Evolutionary conservation across 441 rosid species (phyloP).

Genomic region (Euphorbia celastroides): DNA sequence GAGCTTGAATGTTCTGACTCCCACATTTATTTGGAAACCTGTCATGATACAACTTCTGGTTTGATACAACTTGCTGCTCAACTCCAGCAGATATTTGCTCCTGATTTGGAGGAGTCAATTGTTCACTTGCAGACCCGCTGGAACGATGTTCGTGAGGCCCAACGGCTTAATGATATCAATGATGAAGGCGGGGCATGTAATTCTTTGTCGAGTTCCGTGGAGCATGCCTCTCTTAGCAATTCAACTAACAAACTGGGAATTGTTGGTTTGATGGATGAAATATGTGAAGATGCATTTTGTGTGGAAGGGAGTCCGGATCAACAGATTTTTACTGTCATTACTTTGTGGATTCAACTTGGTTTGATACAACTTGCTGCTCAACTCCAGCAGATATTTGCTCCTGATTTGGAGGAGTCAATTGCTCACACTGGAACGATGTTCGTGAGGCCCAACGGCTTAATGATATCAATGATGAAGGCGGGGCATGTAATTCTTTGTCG

Average conservation of each 20-base stretch:
- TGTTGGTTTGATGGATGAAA: slow-evolving; percentile 76
- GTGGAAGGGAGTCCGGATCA: slow-evolving; percentile 40
- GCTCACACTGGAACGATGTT: slow-evolving; percentile 75
- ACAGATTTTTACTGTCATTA: too few relatives aligned
- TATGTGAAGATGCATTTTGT: slow-evolving; percentile 70
- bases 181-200: slow-evolving; percentile 29
- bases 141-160: slow-evolving; percentile 57
- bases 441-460: slow-evolving; percentile 49
- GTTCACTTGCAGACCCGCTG: slow-evolving; percentile 88
- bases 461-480: slow-evolving; percentile 30
- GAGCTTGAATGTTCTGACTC: slow-evolving; percentile 76
- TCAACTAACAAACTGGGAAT: slow-evolving; percentile 27
- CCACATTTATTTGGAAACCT: slow-evolving; percentile 65
- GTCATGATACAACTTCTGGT: slow-evolving; percentile 82
- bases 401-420: slow-evolving; percentile 86
- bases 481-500: slow-evolving; percentile 26
- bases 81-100: slow-evolving; percentile 84
- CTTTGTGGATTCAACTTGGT: too few relatives aligned
- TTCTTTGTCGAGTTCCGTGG: slow-evolving; percentile 38
- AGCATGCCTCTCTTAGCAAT: slow-evolving; percentile 30
- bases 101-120: slow-evolving; percentile 86
- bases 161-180: slow-evolving; percentile 33
- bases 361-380: slow-evolving; percentile 84
- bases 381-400: slow-evolving; percentile 84
- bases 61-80: slow-evolving; percentile 73